Base-by-base conservation (phyloP, 306 rosid species). In the Argentina anserina region DNA sequence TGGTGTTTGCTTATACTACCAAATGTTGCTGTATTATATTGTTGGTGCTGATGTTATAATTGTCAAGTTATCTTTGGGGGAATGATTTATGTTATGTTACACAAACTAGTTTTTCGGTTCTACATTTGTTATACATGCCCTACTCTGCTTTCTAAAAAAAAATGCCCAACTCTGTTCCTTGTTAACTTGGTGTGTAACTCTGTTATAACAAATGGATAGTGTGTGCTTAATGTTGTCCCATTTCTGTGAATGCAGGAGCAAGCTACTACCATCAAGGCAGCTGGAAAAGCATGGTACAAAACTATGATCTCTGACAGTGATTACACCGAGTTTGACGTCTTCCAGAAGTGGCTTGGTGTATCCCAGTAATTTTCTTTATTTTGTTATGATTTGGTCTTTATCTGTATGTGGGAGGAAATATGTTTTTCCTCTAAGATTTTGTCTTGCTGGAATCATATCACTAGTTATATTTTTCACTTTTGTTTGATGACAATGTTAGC, bases 281-380 rank as follows among this genome's bases (percentile, higher is more conserved):
- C 86, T 5, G 86, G 86, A 9, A 82, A 82, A 43, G 82, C 80
- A 0, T 82, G 83, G 83, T 78, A 78, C 59, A 56, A 78, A 63
- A 78, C 83, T 0, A 82, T 82, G 86, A 78, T 78, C 41, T 82
- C 85, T 11, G 85, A 82, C 72, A 82, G 81, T 1, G 85, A 81
- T 46, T 81, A 81, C 73, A 81, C 85, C 0, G 85, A 81, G 79
- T 81, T 81, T 11, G 86, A 82, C 3, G 68, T 65, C 61, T 82
- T 82, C 78, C 49, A 82, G 5, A 82, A 82, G 76, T 82, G 79
- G 85, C 79, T 82, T 0, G 81, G 78, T 0, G 78, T 72, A 11
- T 72, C 84, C 21, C 78, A 81, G 84, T 80, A 39, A 81, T 73
- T n/a, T 31, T 7, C 39, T 28, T 36, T 21, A 18, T 17, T 20